Base-by-base conservation (phyloP, 257 asterid genomes). In the Solanum medicagineum region DNA sequence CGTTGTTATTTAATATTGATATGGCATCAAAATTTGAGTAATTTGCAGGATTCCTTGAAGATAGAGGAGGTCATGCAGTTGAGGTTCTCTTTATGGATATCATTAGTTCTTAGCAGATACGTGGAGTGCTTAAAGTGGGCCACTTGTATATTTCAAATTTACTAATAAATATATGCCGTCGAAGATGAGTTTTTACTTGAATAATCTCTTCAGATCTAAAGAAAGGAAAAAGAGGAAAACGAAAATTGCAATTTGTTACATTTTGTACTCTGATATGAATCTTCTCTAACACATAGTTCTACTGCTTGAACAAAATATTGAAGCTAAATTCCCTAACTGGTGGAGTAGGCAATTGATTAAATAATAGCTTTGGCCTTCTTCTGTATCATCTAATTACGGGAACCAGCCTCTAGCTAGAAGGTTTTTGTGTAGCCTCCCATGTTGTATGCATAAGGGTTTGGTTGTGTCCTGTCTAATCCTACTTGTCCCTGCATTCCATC, bases 401-500 rank as follows among this genome's bases (percentile, higher is more conserved):
- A 79, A 79, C 49, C 65, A 79, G 17, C 49, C 65, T 24, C 65
- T 79, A 51, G 47, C 83, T 79, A 79, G 65, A 79, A 88, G 49
- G 90, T 90, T 70, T 88, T 82, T 32, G 88, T 85, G 90, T 89
- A 90, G 10, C 94, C 94, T 60, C 95, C 94, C 8, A 85, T 66
- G 84, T 87, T 90, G 87, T 89, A 89, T 32, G 90, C 91, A 81
- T 90, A 75, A 8, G 86, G 84, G 54, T 83, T 88, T 42, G 86
- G 87, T 68, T 90, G 91, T 62, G 85, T 83, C 69, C 86, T 91
- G 63, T 88, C 80, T 54, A 91, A 90, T 40, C 92, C 92, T 47
- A 88, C 92, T 19, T 91, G 94, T 24, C 98, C 98, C 85, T 94
- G 98, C 95, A 89, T 93, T 85, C 98, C 99, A 81, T 91, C 96